Conservation (phyloP, 1,284 basidiomycete species). For the Rhodotorula glutinis region DNA sequence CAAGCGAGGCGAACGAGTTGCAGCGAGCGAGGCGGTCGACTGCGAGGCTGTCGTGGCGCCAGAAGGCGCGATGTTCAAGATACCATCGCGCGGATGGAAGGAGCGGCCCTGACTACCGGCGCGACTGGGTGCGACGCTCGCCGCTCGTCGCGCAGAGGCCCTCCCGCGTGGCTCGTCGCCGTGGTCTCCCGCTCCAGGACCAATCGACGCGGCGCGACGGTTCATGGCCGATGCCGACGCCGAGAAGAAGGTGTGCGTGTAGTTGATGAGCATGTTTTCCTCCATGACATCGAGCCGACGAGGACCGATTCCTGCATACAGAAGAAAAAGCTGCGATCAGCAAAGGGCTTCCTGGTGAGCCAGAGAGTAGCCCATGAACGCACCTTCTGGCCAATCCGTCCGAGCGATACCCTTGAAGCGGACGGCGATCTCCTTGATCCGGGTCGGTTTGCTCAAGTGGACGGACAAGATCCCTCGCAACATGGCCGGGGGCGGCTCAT, state of each 20-base stretch:
- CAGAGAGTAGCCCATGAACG: slow-evolving; percentile 32
- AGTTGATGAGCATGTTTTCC: slow-evolving; percentile 70
- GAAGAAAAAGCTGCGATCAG: not conserved
- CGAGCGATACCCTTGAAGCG: slow-evolving; percentile 66
- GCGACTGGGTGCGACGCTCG: slow-evolving; percentile 32
- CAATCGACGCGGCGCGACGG: slow-evolving; percentile 70
- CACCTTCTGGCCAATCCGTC: slow-evolving; percentile 83
- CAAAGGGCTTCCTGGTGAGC: not conserved
- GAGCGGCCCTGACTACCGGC: slow-evolving; percentile 30
- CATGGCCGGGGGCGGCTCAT: slow-evolving; percentile 66
- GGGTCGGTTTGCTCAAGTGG: slow-evolving; percentile 73
- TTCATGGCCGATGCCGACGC: slow-evolving; percentile 47
- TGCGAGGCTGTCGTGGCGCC: not conserved
- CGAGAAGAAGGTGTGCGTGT: slow-evolving; percentile 70
- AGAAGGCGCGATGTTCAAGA: slow-evolving; percentile 4
- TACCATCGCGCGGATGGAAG: slow-evolving; percentile 28
- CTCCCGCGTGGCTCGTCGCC: slow-evolving; percentile 23
- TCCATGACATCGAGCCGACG: slow-evolving; percentile 75
- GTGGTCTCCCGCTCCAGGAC: slow-evolving; percentile 59
- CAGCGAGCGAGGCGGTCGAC: not conserved
- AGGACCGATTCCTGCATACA: slow-evolving; percentile 65
- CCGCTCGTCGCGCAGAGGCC: slow-evolving; percentile 13
- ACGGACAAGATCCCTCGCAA: slow-evolving; percentile 84
- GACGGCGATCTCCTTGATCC: slow-evolving; percentile 79
- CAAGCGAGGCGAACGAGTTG: slow-evolving; percentile 4